Conservation (phyloP, 805 yeast genomes). For the Torulaspora delbrueckii region DNA sequence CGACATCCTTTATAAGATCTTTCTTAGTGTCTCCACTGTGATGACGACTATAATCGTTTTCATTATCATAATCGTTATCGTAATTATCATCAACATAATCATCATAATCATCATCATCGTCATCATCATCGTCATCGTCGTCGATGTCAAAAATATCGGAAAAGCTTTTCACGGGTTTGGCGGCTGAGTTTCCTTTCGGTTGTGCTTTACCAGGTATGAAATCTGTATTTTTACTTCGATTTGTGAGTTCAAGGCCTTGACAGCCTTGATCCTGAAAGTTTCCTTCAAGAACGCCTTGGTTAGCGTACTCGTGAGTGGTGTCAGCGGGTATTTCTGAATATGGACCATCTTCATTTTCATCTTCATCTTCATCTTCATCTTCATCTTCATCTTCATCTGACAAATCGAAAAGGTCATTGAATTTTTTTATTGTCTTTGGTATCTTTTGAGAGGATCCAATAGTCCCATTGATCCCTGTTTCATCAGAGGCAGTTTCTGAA, state of each 20-base stretch:
- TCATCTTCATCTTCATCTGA: conserved; percentile 25
- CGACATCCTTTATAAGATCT: background rate
- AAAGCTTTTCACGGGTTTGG: conserved; percentile 10
- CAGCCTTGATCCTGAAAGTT: background rate
- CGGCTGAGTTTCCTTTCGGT: background rate
- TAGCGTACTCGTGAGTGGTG: background rate
- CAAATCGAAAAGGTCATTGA: conserved; percentile 25
- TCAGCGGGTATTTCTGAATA: background rate
- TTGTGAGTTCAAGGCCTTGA: background rate
- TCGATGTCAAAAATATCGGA: conserved; percentile 20
- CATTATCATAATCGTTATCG: too few species aligned
- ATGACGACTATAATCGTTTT: background rate
- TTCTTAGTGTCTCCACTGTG: background rate
- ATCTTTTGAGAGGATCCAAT: background rate
- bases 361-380: conserved; percentile 19
- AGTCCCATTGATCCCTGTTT: background rate
- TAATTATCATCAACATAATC: background rate
- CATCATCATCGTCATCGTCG: conserved; percentile 11
- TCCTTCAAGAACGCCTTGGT: background rate
- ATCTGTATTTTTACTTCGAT: background rate
- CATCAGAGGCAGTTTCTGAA: conserved; percentile 1
- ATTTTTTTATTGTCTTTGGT: conserved; percentile 15
- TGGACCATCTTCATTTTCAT: conserved; percentile 2
- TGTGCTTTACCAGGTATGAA: background rate
- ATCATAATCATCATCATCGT: background rate